Percentiles rank a stretch among this genome's conserved stretches.
These are phyloP conservation scores for Hansenula sp. DNA, from an alignment of 1,139 yeast species.

Conservation along the genomic window DNA sequence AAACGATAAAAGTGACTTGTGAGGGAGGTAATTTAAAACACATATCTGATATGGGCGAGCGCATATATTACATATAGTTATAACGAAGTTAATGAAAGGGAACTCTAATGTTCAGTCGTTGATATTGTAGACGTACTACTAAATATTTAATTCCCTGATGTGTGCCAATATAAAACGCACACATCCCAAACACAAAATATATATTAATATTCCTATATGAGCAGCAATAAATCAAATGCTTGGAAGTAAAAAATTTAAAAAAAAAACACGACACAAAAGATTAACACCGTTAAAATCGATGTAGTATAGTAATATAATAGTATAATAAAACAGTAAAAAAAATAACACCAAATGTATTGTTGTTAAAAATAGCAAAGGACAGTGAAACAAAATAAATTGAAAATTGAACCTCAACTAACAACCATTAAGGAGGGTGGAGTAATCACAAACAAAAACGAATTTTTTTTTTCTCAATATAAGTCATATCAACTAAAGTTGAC, in stretches of 20 bases:
- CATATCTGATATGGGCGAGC: neutral
- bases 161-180: neutral
- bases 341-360: too few species aligned
- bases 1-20: neutral
- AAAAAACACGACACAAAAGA: neutral
- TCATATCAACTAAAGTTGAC: neutral
- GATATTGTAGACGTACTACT: too few species aligned
- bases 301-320: constrained; percentile 4
- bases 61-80: neutral
- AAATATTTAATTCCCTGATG: neutral
- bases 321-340: neutral
- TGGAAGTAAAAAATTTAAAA: neutral
- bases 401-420: too few species aligned
- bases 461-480: neutral
- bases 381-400: too few species aligned
- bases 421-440: neutral
- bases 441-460: neutral
- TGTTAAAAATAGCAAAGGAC: neutral
- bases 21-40: neutral
- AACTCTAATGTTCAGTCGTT: too few species aligned
- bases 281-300: neutral
- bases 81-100: constrained; percentile 2
- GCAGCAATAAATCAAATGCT: constrained; percentile 1
- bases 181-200: neutral
- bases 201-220: neutral